Base-by-base conservation (phyloP, 768 basidiomycete species). In the Panaeolus papilionaceus region DNA sequence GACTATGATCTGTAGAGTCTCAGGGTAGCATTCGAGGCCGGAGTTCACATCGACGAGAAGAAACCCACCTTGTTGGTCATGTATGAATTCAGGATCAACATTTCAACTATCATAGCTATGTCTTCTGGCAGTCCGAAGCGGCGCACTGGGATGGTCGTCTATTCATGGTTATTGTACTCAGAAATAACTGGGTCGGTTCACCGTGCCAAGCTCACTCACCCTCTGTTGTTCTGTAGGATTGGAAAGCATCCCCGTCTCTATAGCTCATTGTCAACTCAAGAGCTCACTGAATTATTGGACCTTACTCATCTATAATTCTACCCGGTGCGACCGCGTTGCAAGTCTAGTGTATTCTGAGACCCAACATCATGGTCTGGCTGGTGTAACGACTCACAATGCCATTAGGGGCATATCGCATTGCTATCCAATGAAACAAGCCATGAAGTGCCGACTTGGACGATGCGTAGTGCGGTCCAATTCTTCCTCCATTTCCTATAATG, bases 401-500 rank as follows among this genome's bases (percentile, higher is more conserved):
- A 12, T 83, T 81, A 67, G 83, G 82, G 18, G 82, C 82, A 67
- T 87, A 84, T 40, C 85, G 76, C 62, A 74, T 75, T 9, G 86
- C 82, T n/a, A 86, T 74, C 86, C 86, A 87, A 68, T 86, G 86
- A 45, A 86, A 74, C 5, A 87, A 76, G 0, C 86, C 86, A 68
- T 87, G 85, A 68, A 86, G 69, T 2, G 85, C 86, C 1, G 85
- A 81, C 68, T 88, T 88, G 0, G 86, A 85, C 0, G 85, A 86
- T 7, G 86, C 85, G 64, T 88, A 87, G 67, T 88, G 86, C 0
- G 86, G 86, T 0, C 86, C 86, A 58, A 88, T 77, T 1, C 86
- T 82, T 1, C 86, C 86, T 14, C 86, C 86, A 28, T 80, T 84
- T 18, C 11, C 1, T 82, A 84, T 76, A 42, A 0, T 28, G 42